A percentile compares a stretch with the other conserved stretches of the same genome.
Evolutionary conservation across 2,329 filamentous ascomycete genomes (phyloP).

Genomic region (Colletotrichum gigasporum): DNA sequence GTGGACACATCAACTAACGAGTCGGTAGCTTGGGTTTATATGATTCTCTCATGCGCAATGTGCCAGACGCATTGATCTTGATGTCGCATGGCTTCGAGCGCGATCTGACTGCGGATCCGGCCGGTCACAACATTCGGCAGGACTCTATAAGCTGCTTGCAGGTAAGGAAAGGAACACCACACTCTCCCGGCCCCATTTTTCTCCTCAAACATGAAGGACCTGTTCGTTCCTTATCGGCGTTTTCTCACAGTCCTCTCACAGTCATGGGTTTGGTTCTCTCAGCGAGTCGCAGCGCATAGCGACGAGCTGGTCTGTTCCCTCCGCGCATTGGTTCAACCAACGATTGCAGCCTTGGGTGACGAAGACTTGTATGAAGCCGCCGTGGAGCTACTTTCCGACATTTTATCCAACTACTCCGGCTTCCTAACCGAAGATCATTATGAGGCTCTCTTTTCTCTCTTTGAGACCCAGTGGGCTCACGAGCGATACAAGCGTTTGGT

Average conservation of each 20-base stretch:
- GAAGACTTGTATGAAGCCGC: conserved; percentile 67
- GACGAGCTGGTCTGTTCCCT: conserved; percentile 67
- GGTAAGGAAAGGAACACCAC: conserved; percentile 47
- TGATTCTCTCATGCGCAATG: conserved; percentile 50
- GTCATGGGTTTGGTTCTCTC: conserved; percentile 80
- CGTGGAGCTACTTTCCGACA: conserved; percentile 72
- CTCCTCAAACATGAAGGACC: no score
- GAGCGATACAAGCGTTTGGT: conserved; percentile 64
- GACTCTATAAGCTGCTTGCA: conserved; percentile 71
- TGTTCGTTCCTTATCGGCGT: no score
- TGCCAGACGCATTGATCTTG: conserved; percentile 49
- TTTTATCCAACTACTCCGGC: conserved; percentile 70
- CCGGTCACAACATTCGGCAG: conserved; percentile 50
- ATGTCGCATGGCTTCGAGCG: conserved; percentile 47
- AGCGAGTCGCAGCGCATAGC: conserved; percentile 67
- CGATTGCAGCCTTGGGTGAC: conserved; percentile 68
- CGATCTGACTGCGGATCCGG: conserved; percentile 33
- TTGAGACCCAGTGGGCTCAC: conserved; percentile 68
- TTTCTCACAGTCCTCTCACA: conserved; percentile 44
- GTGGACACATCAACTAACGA: neutral
- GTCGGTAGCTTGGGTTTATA: conserved; percentile 47
- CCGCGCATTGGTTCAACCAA: conserved; percentile 65
- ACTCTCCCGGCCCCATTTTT: neutral
- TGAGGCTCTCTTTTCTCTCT: conserved; percentile 63
- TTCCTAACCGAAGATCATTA: conserved; percentile 71